Base-by-base conservation (phyloP, 108 stramenopile genomes). In the Pseudonitzschia delicatissima region DNA sequence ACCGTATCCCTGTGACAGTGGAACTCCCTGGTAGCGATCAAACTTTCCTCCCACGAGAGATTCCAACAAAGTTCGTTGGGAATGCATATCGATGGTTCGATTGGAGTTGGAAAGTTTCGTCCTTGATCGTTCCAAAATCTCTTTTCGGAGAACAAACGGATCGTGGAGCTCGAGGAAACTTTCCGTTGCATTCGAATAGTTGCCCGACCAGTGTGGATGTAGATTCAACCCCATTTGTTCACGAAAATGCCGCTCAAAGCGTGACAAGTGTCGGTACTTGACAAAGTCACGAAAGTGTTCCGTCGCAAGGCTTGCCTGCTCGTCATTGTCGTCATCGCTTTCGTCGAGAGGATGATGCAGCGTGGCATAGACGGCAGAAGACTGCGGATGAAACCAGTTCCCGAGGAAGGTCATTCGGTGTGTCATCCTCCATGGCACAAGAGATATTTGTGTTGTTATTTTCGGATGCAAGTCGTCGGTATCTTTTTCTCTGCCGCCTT, bases 1-100 rank as follows among this genome's bases (percentile, higher is more conserved):
- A 26, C 97, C 97, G 72, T 93, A 95, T 0, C 87, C 90, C 33
- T 74, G 73, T 59, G 64, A 73, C 45, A 91, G 45, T 3, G 90
- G 87, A 32, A 81, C 69, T 6, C 77, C 80, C 34, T 77, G 78
- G 57, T 80, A 84, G 45, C 64, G 23, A 27, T 80, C 51, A 29
- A 71, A 76, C 27, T 39, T 52, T 18, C 65, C 70, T 6, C 77
- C 71, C 31, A 27, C 21, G 0, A 68, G 23, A 12, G 64, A 55
- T 55, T 28, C 29, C 0, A 45, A n/a, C 31, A 57, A 12, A 2
- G 11, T 13, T 27, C 29, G 31, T 4, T n/a, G 57, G 40, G 4
- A 4, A 26, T 4, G 27, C 45, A 3, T 6, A n/a, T 34, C 25
- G 45, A 12, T 3, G 45, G 18, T 34, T 33, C 11, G 13, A 35